These are phyloP conservation scores for Colletotrichum sojae DNA, from an alignment of 2,329 filamentous ascomycete genomes.

Conservation along the genomic window DNA sequence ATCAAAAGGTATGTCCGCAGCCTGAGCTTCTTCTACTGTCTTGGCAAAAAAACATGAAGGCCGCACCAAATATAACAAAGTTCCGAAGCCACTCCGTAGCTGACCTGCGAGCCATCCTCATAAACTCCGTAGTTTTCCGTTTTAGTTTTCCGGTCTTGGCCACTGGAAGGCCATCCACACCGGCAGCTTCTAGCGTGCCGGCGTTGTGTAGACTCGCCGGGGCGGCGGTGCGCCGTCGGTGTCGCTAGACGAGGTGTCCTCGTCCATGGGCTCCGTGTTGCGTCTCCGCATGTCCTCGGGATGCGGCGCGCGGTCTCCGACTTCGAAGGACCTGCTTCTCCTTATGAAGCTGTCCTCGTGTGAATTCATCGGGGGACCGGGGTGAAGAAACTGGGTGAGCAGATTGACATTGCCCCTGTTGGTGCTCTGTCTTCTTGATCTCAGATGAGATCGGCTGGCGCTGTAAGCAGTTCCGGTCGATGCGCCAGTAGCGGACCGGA, in stretches of 20 bases:
- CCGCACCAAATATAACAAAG: slow-evolving; percentile 15
- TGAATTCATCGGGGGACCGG: slow-evolving; percentile 57
- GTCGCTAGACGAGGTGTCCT: slow-evolving; percentile 32
- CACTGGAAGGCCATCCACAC: neutral
- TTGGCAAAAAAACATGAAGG: slow-evolving; percentile 18
- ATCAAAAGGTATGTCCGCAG: slow-evolving; percentile 18
- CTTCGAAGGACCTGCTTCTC: slow-evolving; percentile 35
- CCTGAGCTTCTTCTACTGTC: slow-evolving; percentile 28
- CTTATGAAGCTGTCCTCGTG: slow-evolving; percentile 44
- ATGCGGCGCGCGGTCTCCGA: slow-evolving; percentile 9
- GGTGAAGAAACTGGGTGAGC: slow-evolving; percentile 63
- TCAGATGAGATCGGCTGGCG: slow-evolving; percentile 36
- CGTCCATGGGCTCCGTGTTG: slow-evolving; percentile 37
- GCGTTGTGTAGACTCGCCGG: slow-evolving; percentile 36
- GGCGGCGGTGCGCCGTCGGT: slow-evolving; percentile 19
- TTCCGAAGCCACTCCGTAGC: slow-evolving; percentile 25
- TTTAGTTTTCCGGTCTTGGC: neutral
- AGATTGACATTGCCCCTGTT: slow-evolving; percentile 55
- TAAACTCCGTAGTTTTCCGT: slow-evolving; percentile 17
- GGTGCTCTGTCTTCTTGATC: slow-evolving; percentile 47
- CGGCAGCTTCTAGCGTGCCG: slow-evolving; percentile 34
- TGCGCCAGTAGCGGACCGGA: slow-evolving; percentile 53
- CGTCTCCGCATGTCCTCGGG: slow-evolving; percentile 33
- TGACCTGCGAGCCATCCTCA: neutral
- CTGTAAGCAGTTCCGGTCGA: slow-evolving; percentile 52